phyloP scores from a whole-genome alignment of 208 protist genomes.

The Trypanosoma congolense region DNA sequence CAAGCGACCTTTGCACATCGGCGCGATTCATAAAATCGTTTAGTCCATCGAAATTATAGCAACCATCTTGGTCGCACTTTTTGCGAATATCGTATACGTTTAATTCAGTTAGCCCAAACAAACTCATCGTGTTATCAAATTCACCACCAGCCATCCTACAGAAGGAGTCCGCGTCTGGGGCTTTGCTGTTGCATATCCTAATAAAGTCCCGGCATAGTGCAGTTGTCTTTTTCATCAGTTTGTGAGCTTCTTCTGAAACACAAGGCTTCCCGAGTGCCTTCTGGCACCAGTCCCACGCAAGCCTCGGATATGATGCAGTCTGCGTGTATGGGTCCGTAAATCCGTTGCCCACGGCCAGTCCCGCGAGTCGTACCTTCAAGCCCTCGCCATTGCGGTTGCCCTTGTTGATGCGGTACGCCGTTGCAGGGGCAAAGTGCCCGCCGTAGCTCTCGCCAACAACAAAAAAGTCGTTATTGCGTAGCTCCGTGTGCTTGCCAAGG shows the following conservation, averaged over 20 bases:
- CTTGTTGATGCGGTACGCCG: slow-evolving; percentile 28
- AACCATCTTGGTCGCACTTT: slow-evolving; percentile 50
- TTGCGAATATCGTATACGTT: slow-evolving; percentile 87
- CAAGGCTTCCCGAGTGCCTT: slow-evolving; percentile 37
- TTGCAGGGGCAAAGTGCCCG: slow-evolving; percentile 63
- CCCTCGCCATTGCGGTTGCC: slow-evolving; percentile 27
- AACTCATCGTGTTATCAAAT: slow-evolving; percentile 37
- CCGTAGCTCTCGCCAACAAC: slow-evolving; percentile 76
- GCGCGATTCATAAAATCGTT: slow-evolving; percentile 51
- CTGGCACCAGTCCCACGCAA: slow-evolving; percentile 63
- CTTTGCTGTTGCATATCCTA: slow-evolving; percentile 21
- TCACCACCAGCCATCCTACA: slow-evolving; percentile 21
- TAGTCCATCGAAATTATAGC: slow-evolving; percentile 75
- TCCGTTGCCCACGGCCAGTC: slow-evolving; percentile 86
- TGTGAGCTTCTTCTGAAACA: slow-evolving; percentile 32
- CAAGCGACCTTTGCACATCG: slow-evolving; percentile 46
- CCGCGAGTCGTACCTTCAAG: slow-evolving; percentile 50
- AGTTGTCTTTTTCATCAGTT: slow-evolving; percentile 35
- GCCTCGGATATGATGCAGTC: slow-evolving; percentile 47
- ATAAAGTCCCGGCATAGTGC: slow-evolving; percentile 46
- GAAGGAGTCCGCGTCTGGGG: slow-evolving; percentile 8
- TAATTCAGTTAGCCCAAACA: slow-evolving; percentile 43
- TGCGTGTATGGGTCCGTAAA: slow-evolving; percentile 81
- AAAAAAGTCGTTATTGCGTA: slow-evolving; percentile 59
- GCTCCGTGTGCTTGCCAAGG: slow-evolving; percentile 35